Evolutionary conservation across 1,284 basidiomycete species (phyloP).

Genomic region (Acaromyces ingoldii): DNA sequence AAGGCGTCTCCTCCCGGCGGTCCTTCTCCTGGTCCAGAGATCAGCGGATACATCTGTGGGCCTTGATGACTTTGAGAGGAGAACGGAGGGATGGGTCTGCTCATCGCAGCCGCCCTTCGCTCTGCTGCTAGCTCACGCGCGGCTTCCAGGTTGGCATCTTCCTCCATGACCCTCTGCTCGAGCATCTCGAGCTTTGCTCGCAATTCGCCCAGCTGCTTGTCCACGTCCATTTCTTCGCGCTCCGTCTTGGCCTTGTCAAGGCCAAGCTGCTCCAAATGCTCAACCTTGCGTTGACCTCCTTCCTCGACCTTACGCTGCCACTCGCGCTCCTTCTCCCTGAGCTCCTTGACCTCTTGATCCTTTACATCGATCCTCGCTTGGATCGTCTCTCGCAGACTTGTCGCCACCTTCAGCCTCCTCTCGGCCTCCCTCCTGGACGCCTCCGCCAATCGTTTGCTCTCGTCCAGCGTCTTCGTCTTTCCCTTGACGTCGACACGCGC

Average conservation of each 20-base stretch:
- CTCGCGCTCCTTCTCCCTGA: background rate
- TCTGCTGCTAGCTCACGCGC: slow-evolving; percentile 18
- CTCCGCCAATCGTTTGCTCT: slow-evolving; percentile 77
- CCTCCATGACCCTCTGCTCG: slow-evolving; percentile 56
- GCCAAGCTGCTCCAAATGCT: background rate
- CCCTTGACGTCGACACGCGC: slow-evolving; percentile 71
- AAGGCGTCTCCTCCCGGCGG: too few relatives aligned
- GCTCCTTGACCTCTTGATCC: background rate
- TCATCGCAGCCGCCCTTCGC: slow-evolving; percentile 1
- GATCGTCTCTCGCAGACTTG: slow-evolving; percentile 56
- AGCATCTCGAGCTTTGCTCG: slow-evolving; percentile 66
- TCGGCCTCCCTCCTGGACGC: slow-evolving; percentile 74
- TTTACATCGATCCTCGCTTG: slow-evolving; percentile 55
- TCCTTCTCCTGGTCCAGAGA: slow-evolving; percentile 1
- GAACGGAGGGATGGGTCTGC: background rate
- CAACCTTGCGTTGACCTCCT: background rate
- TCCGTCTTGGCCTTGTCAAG: background rate
- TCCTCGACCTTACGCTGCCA: background rate
- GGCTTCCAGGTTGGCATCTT: slow-evolving; percentile 31
- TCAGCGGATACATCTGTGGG: background rate
- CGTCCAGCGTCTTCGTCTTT: slow-evolving; percentile 77
- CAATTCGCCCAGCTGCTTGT: slow-evolving; percentile 49
- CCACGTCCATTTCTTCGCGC: background rate
- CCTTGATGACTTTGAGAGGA: slow-evolving; percentile 3
- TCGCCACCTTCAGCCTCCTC: slow-evolving; percentile 71